phyloP scores from a whole-genome alignment of 1,139 yeast genomes.

The Pichia sp. region DNA sequence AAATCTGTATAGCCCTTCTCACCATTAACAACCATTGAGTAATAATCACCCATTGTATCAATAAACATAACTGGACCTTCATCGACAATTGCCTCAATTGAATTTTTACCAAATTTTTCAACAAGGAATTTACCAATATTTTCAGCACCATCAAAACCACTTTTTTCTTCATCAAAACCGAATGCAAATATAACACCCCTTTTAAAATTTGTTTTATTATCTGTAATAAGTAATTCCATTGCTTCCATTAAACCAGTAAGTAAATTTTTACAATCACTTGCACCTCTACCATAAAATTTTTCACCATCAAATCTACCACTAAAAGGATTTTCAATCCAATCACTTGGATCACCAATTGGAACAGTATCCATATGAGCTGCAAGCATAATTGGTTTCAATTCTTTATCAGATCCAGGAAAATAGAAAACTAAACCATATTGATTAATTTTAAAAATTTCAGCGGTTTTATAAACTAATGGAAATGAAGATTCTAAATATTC shows the following conservation, averaged over 20 bases:
- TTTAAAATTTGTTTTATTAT: slow-evolving; percentile 41
- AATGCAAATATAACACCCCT: slow-evolving; percentile 54
- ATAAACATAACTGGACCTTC: slow-evolving; percentile 51
- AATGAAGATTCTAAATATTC: slow-evolving; percentile 38
- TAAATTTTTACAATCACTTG: slow-evolving; percentile 56
- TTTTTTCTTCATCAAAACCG: slow-evolving; percentile 71
- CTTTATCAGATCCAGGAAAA: slow-evolving; percentile 40
- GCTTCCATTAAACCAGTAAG: slow-evolving; percentile 55
- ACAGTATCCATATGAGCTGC: slow-evolving; percentile 83
- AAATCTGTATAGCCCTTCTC: slow-evolving; percentile 63
- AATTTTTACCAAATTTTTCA: slow-evolving; percentile 48
- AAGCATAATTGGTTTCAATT: slow-evolving; percentile 57
- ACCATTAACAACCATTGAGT: slow-evolving; percentile 46
- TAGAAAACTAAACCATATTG: slow-evolving; percentile 35
- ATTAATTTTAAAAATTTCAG: slow-evolving; percentile 37
- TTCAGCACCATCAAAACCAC: slow-evolving; percentile 54
- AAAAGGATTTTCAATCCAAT: slow-evolving; percentile 69
- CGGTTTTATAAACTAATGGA: slow-evolving; percentile 35
- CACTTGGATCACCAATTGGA: slow-evolving; percentile 54
- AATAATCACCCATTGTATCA: slow-evolving; percentile 17
- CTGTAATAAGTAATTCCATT: slow-evolving; percentile 42
- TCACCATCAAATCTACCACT: slow-evolving; percentile 61
- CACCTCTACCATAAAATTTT: slow-evolving; percentile 58
- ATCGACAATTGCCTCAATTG: slow-evolving; percentile 53
- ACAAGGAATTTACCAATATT: slow-evolving; percentile 38